Evolutionary conservation across 129 eudicot species (phyloP).

Genomic region (Flaveria brownii): DNA sequence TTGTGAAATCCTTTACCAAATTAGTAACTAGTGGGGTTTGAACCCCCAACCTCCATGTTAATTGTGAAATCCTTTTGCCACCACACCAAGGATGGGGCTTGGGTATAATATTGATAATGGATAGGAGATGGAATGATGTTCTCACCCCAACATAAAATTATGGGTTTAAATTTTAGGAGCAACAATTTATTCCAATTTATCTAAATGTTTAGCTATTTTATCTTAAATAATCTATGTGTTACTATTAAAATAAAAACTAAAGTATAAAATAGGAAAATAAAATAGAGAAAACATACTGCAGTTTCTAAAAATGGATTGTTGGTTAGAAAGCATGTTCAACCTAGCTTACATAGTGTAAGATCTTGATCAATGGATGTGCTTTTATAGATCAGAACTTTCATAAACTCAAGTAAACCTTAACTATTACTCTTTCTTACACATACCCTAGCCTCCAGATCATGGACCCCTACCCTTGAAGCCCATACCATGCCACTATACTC

Average conservation of each 20-base stretch:
- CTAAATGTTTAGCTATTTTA: too few relatives aligned
- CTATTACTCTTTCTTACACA: conserved; percentile 40
- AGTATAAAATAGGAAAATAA: not conserved
- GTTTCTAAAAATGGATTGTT: conserved; percentile 23
- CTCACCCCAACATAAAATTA: too few relatives aligned
- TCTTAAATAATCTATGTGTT: too few relatives aligned
- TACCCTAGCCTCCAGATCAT: conserved; percentile 38
- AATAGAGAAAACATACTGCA: conserved; percentile 27
- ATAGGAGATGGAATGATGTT: too few relatives aligned
- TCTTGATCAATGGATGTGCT: conserved; percentile 40
- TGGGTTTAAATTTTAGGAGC: too few relatives aligned
- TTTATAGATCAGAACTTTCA: conserved; percentile 24
- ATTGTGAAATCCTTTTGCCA: too few relatives aligned
- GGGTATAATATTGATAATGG: too few relatives aligned
- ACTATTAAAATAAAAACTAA: not conserved
- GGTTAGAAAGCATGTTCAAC: conserved; percentile 39
- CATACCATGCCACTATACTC: not conserved
- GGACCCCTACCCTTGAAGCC: conserved; percentile 31
- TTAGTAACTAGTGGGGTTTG: too few relatives aligned
- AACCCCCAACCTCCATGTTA: too few relatives aligned
- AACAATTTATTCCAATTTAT: too few relatives aligned
- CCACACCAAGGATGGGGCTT: too few relatives aligned
- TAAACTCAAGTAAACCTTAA: not conserved
- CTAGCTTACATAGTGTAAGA: conserved; percentile 35
- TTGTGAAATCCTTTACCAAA: too few relatives aligned